Base-by-base conservation (phyloP, 225 moss, liverwort and hornwort genomes). In the Sphagnum contortum region DNA sequence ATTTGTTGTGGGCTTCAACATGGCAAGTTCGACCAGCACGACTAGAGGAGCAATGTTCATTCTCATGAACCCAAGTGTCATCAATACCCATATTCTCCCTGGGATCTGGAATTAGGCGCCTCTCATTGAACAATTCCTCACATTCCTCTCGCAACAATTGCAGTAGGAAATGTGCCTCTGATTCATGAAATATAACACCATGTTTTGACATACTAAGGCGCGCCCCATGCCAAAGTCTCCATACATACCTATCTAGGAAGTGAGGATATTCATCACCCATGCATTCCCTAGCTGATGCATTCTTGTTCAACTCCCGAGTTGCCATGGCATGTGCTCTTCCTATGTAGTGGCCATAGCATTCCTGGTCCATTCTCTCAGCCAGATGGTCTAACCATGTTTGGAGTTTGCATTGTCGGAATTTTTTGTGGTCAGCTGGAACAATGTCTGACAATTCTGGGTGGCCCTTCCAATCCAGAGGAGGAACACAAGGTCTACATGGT, bases 81-180 rank as follows among this genome's bases (percentile, higher is more conserved):
- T 64, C 51, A 0, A 47, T 57, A 0, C 3, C 10, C 12, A 67
- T 29, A 9, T 8, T 8, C 45, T 12, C 50, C 6, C 47, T 49
- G 4, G 60, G 67, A 0, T 46, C 10, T 59, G 60, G 67, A 9
- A 44, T 3, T 50, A 67, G 49, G 5, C 61, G 69, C 6, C 14
- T 9, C 9, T 53, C 9, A 9, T 53, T 12, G 50, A 73, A 73
- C 7, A 70, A 62, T 14, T 69, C 59, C 14, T 70, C 67, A 50
- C 77, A 77, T 48, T 77, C 77, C 61, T 73, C 70, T 8, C 44
- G 53, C 6, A 77, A 57, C 6, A 77, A 66, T 2, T 77, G 67
- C 60, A 73, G 59, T 3, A 73, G 9, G 3, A 77, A 2, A 3
- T 59, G 49, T 14, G 62, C 66, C 55, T 77, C 67, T 6, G 65